Evolutionary conservation across 768 basidiomycete species (phyloP), one percentile per base, ranked within the genome.

Genomic region (Calocera cornea): DNA sequence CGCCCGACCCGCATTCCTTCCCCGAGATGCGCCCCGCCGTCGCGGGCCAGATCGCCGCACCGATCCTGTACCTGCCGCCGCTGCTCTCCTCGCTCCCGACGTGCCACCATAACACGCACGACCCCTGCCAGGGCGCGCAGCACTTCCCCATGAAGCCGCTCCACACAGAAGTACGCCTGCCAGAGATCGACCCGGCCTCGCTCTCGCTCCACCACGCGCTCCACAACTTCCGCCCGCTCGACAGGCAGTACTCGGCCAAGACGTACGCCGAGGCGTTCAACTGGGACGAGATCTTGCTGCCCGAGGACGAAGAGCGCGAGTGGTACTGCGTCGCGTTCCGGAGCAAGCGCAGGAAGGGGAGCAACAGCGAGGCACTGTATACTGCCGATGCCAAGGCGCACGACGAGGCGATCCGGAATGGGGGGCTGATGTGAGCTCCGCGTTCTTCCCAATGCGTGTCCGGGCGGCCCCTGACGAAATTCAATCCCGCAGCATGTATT

Each of bases 301-400:
- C 88, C 1, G 78, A 78, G 65, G 83, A 87, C 1, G 85, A 89
- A 54, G 89, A 90, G 71, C 79, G 90, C 41, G 90, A 92, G 67
- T 97, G 90, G 92, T 97, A 95, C 74, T 87, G 87, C 69, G 95
- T 98, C 12, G 91, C 86, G 17, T 98, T 98, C 77, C 82, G 92
- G 14, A 90, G 88, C 70, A 84, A 83, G 71, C 82, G 95, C 31
- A 87, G 85, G 72, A 77, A 79, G 8, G 89, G 85, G 27, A 88
- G 87, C 70, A 86, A 92, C 69, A 82, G 84, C 24, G 81, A 78
- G 69, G 89, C 84, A 0, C 82, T 97, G 3, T 95, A 97, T 76
- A 86, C 87, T 66, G 93, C 92, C 2, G 95, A 98, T 75, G 83
- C 83, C 72, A 77, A 80, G 44, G 95, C 95, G 1, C 95, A 97